Percentiles rank a stretch among this genome's conserved stretches.
Conservation (phyloP, 805 yeast genomes). For the Pichia californica region DNA sequence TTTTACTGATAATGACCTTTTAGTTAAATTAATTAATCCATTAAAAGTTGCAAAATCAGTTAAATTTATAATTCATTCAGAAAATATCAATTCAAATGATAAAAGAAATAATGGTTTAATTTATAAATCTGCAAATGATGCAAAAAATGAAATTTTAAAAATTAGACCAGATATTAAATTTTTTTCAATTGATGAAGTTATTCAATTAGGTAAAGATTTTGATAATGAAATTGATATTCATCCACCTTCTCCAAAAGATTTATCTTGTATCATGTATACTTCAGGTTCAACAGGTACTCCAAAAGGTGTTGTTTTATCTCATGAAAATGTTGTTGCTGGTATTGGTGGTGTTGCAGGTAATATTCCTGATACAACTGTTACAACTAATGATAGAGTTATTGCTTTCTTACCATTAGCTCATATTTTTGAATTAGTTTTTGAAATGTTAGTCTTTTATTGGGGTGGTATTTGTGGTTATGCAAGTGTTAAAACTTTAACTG, state of each 20-base stretch:
- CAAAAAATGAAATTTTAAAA: constrained; percentile 51
- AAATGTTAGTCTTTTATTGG: constrained; percentile 76
- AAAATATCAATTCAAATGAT: constrained; percentile 53
- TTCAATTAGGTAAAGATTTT: constrained; percentile 54
- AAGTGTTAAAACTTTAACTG: constrained; percentile 83
- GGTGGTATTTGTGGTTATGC: constrained; percentile 90
- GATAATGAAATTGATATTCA: constrained; percentile 33
- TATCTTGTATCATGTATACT: constrained; percentile 78
- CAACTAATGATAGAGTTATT: constrained; percentile 62
- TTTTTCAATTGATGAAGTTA: constrained; percentile 56
- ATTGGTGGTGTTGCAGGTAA: constrained; percentile 71
- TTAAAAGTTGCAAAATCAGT: constrained; percentile 55
- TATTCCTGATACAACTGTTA: constrained; percentile 47
- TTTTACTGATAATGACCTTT: constrained; percentile 75
- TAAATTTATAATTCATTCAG: constrained; percentile 66
- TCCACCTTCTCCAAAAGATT: constrained; percentile 51
- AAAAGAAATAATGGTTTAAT: constrained; percentile 56
- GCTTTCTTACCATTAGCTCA: constrained; percentile 95
- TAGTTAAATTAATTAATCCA: constrained; percentile 64
- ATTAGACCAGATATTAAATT: constrained; percentile 75
- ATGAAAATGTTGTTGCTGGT: constrained; percentile 72
- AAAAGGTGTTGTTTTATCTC: constrained; percentile 71
- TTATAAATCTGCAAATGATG: constrained; percentile 50
- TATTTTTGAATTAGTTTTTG: constrained; percentile 88
- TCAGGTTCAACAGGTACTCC: constrained; percentile 85